Base-by-base conservation (phyloP, 257 asterid species). In the Penstemon eatonii region DNA sequence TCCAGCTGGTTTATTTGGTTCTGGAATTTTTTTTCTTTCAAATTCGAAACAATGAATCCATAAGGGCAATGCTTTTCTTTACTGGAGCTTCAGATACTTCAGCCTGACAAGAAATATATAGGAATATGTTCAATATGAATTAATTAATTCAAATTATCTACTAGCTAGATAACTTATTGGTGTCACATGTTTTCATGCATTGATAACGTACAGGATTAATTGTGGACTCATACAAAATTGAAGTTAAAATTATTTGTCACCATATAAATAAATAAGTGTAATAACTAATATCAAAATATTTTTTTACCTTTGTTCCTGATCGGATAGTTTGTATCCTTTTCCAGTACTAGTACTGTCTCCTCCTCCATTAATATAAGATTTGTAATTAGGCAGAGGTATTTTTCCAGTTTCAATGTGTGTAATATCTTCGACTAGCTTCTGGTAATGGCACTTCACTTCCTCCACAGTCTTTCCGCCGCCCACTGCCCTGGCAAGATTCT, bases 401-500 rank as follows among this genome's bases (percentile, higher is more conserved):
- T 60, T 60, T n/a, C 95, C 96, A 1, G 88, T 65, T 56, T 89
- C 95, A 4, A 89, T 89, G 54, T 4, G 76, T 0, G 77, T 37
- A 41, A 89, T 68, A 67, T 89, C 96, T 53, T 85, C 82, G 3
- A 78, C 82, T 5, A 87, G 90, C 83, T 60, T 72, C 36, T 80
- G 78, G 65, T 87, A 89, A 63, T 89, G 96, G 25, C 49, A 12
- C 64, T 83, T 87, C 76, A 89, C 87, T 33, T 89, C 95, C 57
- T 85, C 92, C 64, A 73, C 89, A 7, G 89, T 76, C 81, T 89
- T 89, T 3, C 83, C 75, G 0, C 85, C 90, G 33, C 33, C 33
- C 6, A 85, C 88, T 0, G 86, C 92, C 43, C 68, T 74, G 43
- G 90, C 89, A 73, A 89, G 4, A 7, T 82, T 85, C 47, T 72